Percentiles rank a stretch among this genome's conserved stretches.
These are phyloP conservation scores for Daldinia sp. DNA, from an alignment of 2,329 filamentous ascomycete species.

Conservation along the genomic window DNA sequence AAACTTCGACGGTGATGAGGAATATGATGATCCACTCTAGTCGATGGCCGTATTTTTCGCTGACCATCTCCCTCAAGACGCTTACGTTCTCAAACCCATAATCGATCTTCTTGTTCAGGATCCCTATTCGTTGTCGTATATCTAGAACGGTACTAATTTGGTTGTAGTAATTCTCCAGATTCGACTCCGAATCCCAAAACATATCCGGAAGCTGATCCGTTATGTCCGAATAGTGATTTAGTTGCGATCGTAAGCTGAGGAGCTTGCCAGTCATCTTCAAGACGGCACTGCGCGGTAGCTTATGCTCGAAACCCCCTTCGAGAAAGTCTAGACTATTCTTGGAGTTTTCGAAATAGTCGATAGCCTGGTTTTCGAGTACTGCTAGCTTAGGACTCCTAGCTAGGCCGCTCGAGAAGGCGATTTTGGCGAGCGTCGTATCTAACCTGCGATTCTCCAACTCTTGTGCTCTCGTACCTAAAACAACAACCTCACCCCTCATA, in stretches of 20 bases:
- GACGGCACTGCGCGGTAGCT: constrained; percentile 78
- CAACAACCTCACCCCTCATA: constrained; percentile 87
- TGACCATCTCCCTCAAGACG: constrained; percentile 86
- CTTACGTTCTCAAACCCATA: constrained; percentile 95
- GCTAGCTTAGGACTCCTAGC: constrained; percentile 93
- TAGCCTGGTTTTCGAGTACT: constrained; percentile 84
- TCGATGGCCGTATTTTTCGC: constrained; percentile 86
- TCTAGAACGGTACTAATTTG: constrained; percentile 90
- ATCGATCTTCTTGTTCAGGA: constrained; percentile 96
- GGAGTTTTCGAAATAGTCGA: constrained; percentile 86
- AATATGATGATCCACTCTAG: constrained; percentile 97
- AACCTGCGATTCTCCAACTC: constrained; percentile 51
- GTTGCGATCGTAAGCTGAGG: constrained; percentile 84
- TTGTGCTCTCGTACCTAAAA: constrained; percentile 78
- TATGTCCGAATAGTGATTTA: constrained; percentile 96
- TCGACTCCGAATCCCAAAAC: constrained; percentile 96
- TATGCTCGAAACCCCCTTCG: constrained; percentile 63
- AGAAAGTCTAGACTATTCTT: constrained; percentile 82
- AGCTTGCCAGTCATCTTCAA: constrained; percentile 93
- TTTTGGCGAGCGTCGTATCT: constrained; percentile 82
- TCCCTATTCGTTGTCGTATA: constrained; percentile 88
- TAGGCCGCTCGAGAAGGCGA: constrained; percentile 94
- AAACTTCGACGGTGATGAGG: constrained; percentile 90
- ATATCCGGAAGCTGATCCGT: constrained; percentile 95
- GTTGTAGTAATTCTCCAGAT: constrained; percentile 93